Base-by-base conservation (phyloP, 73 alveolate species). In the Tetrahymena elliotti region DNA sequence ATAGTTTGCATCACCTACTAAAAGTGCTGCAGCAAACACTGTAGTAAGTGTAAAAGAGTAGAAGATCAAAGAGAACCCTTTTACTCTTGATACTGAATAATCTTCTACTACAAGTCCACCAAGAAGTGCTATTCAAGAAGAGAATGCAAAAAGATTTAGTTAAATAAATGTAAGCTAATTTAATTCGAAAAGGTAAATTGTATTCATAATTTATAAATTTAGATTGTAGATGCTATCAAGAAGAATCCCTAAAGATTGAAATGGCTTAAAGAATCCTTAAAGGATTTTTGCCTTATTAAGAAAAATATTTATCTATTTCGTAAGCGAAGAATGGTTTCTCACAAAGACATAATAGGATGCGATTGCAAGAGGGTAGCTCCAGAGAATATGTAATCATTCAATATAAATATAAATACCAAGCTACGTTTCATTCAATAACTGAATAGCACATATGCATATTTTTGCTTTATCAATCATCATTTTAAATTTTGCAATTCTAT, bases 251-350 rank as follows among this genome's bases (percentile, higher is more conserved):
- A 33, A 84, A 38, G 96, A 38, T 38, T 83, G 52, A 36, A 36
- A 47, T 38, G 54, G 41, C 54, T 39, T 22, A 93, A 94, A 68
- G 96, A 94, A 94, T 53, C 95, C 84, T 92, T 92, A 33, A 96
- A 96, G 39, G 96, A 94, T 93, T 98, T 96, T 94, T 92, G 93
- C 22, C 98, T 98, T 27, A 96, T 98, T 39, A 98, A 98, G 96
- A 96, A 97, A 94, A 97, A 96, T 93, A 94, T 96, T 38, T 98
- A 95, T 93, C 84, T 97, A 38, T 98, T 97, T 93, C 93, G 99
- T 47, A 98, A 97, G 96, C 95, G 97, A 93, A 38, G 92, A 92
- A 84, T 92, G 52, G 95, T 97, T 13, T 47, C 95, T 35, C 97
- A 96, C 41, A 98, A 98, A 38, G 97, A 97, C 53, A 96, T 96